These are phyloP conservation scores for Tephrocybe rancida DNA, from an alignment of 768 basidiomycete species.

Conservation along the genomic window DNA sequence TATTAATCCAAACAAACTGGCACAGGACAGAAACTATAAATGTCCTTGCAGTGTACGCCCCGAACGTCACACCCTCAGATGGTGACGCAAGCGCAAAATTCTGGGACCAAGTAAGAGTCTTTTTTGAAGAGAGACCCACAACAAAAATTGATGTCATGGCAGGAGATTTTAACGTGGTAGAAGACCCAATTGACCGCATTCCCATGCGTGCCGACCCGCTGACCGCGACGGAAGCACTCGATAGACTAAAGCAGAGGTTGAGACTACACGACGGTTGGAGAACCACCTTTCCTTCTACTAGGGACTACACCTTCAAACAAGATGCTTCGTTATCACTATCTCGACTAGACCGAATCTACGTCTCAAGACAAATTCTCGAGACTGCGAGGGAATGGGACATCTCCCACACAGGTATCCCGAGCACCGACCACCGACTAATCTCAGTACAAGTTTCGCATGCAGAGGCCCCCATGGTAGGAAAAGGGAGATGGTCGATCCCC, in stretches of 20 bases:
- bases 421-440: background rate
- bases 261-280: slow-evolving; percentile 35
- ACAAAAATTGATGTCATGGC: slow-evolving; percentile 33
- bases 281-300: slow-evolving; percentile 16
- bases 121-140: slow-evolving; percentile 1
- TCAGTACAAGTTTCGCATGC: slow-evolving; percentile 1
- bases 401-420: background rate
- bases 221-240: slow-evolving; percentile 14
- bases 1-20: background rate
- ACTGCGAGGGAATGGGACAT: background rate
- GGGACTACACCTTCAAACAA: slow-evolving; percentile 29
- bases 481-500: slow-evolving; percentile 34
- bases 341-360: slow-evolving; percentile 39
- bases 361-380: background rate
- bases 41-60: background rate
- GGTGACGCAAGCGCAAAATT: background rate
- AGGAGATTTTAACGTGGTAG: slow-evolving; percentile 45
- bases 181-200: slow-evolving; percentile 36
- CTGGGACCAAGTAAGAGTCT: background rate
- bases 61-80: background rate
- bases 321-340: slow-evolving; percentile 20
- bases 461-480: slow-evolving; percentile 27
- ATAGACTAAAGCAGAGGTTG: slow-evolving; percentile 19
- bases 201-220: slow-evolving; percentile 25
- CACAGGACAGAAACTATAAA: background rate